Conservation (phyloP, 2,329 filamentous ascomycete species). For the Cordyceps militaris region DNA sequence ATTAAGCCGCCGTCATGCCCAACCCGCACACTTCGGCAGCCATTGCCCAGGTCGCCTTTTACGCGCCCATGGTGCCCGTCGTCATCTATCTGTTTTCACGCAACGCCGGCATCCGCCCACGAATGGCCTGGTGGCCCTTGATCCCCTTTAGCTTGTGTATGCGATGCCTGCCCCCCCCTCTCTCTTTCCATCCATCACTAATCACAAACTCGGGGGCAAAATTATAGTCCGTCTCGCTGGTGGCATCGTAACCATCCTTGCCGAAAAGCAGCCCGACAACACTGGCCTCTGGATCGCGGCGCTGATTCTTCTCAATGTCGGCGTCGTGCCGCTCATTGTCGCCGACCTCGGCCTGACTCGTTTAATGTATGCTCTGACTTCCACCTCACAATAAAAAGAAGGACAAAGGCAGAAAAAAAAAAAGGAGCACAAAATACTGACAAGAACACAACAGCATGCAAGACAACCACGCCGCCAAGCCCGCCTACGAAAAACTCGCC, state of each 20-base stretch:
- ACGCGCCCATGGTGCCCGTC: slow-evolving; percentile 20
- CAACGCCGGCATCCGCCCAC: slow-evolving; percentile 22
- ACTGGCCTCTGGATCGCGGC: slow-evolving; percentile 21
- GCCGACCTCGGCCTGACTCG: slow-evolving; percentile 21
- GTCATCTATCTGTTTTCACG: slow-evolving; percentile 20
- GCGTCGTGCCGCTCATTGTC: slow-evolving; percentile 22
- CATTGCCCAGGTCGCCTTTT: slow-evolving; percentile 23
- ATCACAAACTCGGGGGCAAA: not conserved
- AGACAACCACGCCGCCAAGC: slow-evolving; percentile 19
- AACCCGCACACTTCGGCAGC: slow-evolving; percentile 19
- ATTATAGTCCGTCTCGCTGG: slow-evolving; percentile 23
- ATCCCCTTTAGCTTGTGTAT: slow-evolving; percentile 21
- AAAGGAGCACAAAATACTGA: not conserved
- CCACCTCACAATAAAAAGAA: rapidly evolving
- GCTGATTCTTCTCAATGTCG: slow-evolving; percentile 23
- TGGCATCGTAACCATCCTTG: slow-evolving; percentile 22
- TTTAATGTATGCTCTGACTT: slow-evolving; percentile 19
- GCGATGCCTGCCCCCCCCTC: not conserved
- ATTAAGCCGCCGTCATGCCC: slow-evolving; percentile 10
- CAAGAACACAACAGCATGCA: slow-evolving; percentile 13
- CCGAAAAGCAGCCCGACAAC: slow-evolving; percentile 16
- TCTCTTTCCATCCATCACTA: not conserved
- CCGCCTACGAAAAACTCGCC: slow-evolving; percentile 16
- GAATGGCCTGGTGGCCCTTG: slow-evolving; percentile 23
- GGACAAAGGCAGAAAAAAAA: not conserved